A percentile compares a stretch with the other conserved stretches of the same genome.
Evolutionary conservation across 2,329 filamentous ascomycete species (phyloP).

Genomic region (Penicillium sp.): DNA sequence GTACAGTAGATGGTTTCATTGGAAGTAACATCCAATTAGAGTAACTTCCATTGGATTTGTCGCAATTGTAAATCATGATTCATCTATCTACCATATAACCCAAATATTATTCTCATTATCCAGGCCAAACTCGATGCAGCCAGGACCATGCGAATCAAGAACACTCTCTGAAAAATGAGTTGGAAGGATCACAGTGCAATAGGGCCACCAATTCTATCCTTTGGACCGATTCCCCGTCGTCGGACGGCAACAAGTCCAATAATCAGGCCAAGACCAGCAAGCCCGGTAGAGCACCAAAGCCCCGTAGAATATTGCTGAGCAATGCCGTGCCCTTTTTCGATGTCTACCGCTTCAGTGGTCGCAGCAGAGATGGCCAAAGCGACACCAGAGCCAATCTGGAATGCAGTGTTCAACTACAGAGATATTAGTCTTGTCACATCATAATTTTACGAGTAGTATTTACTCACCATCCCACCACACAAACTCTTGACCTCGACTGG

Average conservation of each 20-base stretch:
- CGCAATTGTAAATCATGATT: neutral
- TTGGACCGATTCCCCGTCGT: slow-evolving; percentile 23
- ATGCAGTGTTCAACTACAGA: slow-evolving; percentile 43
- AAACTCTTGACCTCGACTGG: slow-evolving; percentile 45
- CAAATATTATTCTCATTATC: neutral
- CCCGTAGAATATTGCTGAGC: slow-evolving; percentile 43
- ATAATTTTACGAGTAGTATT: neutral
- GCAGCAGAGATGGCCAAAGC: slow-evolving; percentile 44
- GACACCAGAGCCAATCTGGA: slow-evolving; percentile 47
- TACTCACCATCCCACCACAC: slow-evolving; percentile 42
- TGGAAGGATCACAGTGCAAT: slow-evolving; percentile 17
- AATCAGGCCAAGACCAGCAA: slow-evolving; percentile 40
- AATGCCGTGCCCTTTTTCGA: slow-evolving; percentile 35
- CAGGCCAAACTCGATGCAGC: neutral
- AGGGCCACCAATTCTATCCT: slow-evolving; percentile 20
- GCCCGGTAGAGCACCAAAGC: slow-evolving; percentile 45
- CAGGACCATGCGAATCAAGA: neutral
- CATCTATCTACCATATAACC: neutral
- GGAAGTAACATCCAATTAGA: neutral
- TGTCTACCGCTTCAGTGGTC: slow-evolving; percentile 42
- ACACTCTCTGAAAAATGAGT: neutral
- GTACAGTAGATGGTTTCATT: neutral
- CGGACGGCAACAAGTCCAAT: slow-evolving; percentile 21
- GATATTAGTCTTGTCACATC: neutral
- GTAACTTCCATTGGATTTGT: neutral